Conservation (phyloP, 495 filamentous ascomycete species). For the Penicillium paradoxum region DNA sequence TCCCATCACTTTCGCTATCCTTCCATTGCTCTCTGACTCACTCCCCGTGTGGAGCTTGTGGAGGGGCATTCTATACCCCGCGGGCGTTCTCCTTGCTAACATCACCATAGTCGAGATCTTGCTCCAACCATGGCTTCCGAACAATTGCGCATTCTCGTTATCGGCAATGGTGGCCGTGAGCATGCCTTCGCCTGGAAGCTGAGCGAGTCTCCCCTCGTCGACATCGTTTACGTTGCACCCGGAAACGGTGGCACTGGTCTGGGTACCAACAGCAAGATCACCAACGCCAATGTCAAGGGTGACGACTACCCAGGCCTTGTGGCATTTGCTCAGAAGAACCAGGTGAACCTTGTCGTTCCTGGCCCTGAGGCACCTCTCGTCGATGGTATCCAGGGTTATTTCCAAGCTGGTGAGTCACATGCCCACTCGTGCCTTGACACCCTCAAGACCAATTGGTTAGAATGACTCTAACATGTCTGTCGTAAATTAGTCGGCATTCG, state of each 20-base stretch:
- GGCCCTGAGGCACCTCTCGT: slow-evolving; percentile 95
- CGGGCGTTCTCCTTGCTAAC: slow-evolving; percentile 19
- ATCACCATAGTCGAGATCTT: slow-evolving; percentile 28
- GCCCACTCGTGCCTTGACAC: too few species aligned
- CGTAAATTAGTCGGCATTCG: slow-evolving; percentile 58
- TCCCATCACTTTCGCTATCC: not conserved
- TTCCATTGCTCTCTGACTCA: not conserved
- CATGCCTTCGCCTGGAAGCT: slow-evolving; percentile 96
- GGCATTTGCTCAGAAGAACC: slow-evolving; percentile 62
- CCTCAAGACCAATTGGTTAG: not conserved
- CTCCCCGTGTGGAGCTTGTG: slow-evolving; percentile 13
- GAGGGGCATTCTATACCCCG: slow-evolving; percentile 29
- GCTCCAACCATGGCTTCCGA: slow-evolving; percentile 40
- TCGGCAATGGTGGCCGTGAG: slow-evolving; percentile 91
- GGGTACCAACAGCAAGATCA: slow-evolving; percentile 58
- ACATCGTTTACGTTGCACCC: slow-evolving; percentile 46
- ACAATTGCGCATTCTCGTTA: slow-evolving; percentile 64
- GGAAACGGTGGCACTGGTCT: slow-evolving; percentile 88
- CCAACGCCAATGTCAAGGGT: slow-evolving; percentile 65
- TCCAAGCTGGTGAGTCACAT: slow-evolving; percentile 51
- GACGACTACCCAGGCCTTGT: slow-evolving; percentile 77
- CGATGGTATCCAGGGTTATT: slow-evolving; percentile 79
- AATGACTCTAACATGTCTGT: slow-evolving; percentile 12
- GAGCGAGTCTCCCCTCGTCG: slow-evolving; percentile 63
- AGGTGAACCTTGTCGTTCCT: slow-evolving; percentile 80